Conservation (phyloP, 805 yeast genomes). For the Metschnikowia lachancei region DNA sequence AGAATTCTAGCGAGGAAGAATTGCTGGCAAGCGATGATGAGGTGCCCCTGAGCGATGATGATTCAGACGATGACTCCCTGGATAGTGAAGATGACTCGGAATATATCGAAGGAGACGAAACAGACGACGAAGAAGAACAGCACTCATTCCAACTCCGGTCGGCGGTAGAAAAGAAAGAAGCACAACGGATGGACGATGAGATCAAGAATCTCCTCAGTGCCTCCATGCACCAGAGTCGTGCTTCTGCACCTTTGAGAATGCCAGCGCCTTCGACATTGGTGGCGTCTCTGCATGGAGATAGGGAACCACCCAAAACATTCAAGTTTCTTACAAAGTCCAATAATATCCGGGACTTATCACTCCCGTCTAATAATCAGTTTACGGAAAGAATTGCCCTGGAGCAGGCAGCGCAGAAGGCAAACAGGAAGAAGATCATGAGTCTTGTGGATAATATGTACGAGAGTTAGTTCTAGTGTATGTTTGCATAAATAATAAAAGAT, state of each 20-base stretch:
- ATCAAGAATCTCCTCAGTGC: conserved; percentile 8
- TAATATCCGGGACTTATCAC: conserved; percentile 43
- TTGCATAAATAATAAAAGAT: background rate
- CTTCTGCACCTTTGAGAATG: conserved; percentile 21
- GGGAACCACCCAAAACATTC: conserved; percentile 28
- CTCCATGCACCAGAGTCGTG: conserved; percentile 1
- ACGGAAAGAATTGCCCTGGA: conserved; percentile 52
- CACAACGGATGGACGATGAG: conserved; percentile 9
- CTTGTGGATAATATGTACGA: conserved; percentile 45
- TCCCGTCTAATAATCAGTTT: conserved; percentile 56
- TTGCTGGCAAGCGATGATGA: background rate
- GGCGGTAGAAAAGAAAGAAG: conserved; percentile 6
- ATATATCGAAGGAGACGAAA: conserved; percentile 22
- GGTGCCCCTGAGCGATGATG: background rate
- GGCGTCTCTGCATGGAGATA: conserved; percentile 25
- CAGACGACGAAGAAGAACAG: conserved; percentile 16
- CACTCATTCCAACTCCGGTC: conserved; percentile 2
- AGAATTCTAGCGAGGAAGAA: conserved; percentile 14
- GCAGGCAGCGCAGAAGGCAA: conserved; percentile 48
- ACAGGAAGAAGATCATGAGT: conserved; percentile 55
- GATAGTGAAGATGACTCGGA: conserved; percentile 24
- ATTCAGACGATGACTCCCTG: conserved; percentile 17
- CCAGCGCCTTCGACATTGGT: conserved; percentile 22
- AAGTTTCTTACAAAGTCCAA: conserved; percentile 57
- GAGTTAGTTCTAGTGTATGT: conserved; percentile 5